phyloP scores from a whole-genome alignment of 1,284 basidiomycete species.

The Taiwanofungus camphoratus region DNA sequence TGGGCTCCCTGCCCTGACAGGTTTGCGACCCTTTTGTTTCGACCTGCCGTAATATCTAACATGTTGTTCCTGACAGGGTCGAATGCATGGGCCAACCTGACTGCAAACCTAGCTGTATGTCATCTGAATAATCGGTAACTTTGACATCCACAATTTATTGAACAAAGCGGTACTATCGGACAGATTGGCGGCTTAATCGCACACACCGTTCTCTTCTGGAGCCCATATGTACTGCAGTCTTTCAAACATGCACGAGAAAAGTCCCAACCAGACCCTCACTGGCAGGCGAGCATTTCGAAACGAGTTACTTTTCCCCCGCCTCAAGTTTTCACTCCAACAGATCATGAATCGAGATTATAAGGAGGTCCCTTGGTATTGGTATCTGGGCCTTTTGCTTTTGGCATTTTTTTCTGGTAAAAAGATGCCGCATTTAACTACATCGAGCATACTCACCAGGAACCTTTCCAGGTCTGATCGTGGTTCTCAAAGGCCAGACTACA shows the following conservation, averaged over 20 bases:
- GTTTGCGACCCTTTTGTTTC: conserved; percentile 6
- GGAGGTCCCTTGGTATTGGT: conserved; percentile 53
- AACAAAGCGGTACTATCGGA: too few species aligned
- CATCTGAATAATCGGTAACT: not conserved
- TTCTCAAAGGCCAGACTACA: conserved; percentile 52
- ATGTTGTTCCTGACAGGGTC: conserved; percentile 37
- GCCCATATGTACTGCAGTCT: conserved; percentile 41
- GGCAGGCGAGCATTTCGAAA: conserved; percentile 34
- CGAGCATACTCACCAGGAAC: not conserved
- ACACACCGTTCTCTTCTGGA: conserved; percentile 58
- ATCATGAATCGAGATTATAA: conserved; percentile 33
- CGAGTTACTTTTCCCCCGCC: too few species aligned
- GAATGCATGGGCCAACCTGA: conserved; percentile 52
- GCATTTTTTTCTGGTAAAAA: conserved; percentile 48
- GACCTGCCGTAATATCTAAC: not conserved
- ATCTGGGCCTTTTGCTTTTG: conserved; percentile 40
- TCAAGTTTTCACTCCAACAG: conserved; percentile 24
- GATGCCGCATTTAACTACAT: conserved; percentile 2
- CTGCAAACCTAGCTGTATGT: conserved; percentile 44
- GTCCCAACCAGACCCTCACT: conserved; percentile 54
- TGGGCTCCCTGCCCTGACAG: conserved; percentile 41
- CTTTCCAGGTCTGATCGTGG: conserved; percentile 46
- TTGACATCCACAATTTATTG: not conserved
- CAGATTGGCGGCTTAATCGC: conserved; percentile 60
- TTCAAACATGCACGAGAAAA: conserved; percentile 42